phyloP scores from a whole-genome alignment of 805 yeast species.

The Yamadazyma insecticola region DNA sequence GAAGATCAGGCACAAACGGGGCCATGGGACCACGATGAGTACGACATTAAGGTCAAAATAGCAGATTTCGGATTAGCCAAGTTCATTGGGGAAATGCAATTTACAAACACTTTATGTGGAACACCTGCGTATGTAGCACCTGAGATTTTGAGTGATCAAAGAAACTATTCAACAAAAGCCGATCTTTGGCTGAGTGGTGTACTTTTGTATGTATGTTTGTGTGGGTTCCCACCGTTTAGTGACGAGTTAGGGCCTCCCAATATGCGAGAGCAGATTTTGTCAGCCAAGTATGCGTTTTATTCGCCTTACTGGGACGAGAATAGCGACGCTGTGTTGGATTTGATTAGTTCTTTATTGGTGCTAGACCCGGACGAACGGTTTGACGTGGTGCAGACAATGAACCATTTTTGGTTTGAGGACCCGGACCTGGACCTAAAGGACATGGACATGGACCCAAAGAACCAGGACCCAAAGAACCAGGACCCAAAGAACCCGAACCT shows the following conservation, averaged over 20 bases:
- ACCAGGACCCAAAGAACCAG: not conserved
- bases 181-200: constrained; percentile 86
- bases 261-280: constrained; percentile 68
- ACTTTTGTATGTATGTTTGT: constrained; percentile 67
- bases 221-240: constrained; percentile 84
- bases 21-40: constrained; percentile 59
- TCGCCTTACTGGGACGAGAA: constrained; percentile 78
- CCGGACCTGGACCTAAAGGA: not conserved
- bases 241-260: constrained; percentile 78
- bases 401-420: constrained; percentile 42
- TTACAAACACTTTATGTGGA: constrained; percentile 77
- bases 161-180: constrained; percentile 64
- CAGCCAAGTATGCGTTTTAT: constrained; percentile 67
- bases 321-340: constrained; percentile 58
- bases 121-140: constrained; percentile 89
- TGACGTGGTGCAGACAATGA: constrained; percentile 32
- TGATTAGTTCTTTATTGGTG: constrained; percentile 57
- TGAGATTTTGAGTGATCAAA: constrained; percentile 55
- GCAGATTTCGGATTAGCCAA: constrained; percentile 80
- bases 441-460: not conserved
- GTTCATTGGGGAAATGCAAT: constrained; percentile 65
- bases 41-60: constrained; percentile 63
- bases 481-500: not conserved
- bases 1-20: constrained; percentile 33
- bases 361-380: constrained; percentile 45